Base-by-base conservation (phyloP, 2,329 filamentous ascomycete genomes). In the Ceratocystis destructans region DNA sequence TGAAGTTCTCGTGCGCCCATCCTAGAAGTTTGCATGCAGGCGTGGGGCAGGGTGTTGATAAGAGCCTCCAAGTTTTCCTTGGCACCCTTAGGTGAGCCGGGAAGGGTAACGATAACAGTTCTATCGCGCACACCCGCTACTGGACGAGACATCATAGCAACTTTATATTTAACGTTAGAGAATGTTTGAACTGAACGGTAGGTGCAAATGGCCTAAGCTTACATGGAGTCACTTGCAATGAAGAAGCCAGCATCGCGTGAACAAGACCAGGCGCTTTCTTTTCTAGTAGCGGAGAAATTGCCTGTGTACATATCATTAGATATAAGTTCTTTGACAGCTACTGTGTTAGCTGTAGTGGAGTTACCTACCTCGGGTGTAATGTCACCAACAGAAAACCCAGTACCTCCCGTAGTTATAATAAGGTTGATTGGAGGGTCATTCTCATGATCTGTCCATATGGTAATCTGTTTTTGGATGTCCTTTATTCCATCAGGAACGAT, bases 101-200 rank as follows among this genome's bases (percentile, higher is more conserved):
- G 94, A 2, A 99, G 79, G 0, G 94, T 99, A 69, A 96, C 77
- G 28, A 99, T 88, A 64, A 99, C 76, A 0, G 90, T 87, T 68
- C 85, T 85, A 69, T 93, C 87, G 41, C 94, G 82, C 2, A 96
- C 86, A 2, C 94, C 94, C 25, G 94, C 94, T 12, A 95, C 89
- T 3, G 94, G 94, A 59, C 94, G 84, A 64, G 94, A 89, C 94
- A 99, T 99, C 79, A 96, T 87, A 57, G 94, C 94, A 77, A 99
- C 91, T 96, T 67, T 28, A n/a, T 33, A 15, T 37, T 20, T 6
- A 37, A 25, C 7, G 7, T 59, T 59, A 59, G 64, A 20, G 61
- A 59, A 7, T 46, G 46, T 70, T 61, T 71, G 64, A 68, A 31
- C 25, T 66, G 45, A 66, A 28, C 3, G 48, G 50, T 50, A 3